A percentile compares a stretch with the other conserved stretches of the same genome.
phyloP scores from a whole-genome alignment of 345 rosid genomes.

The Citrus reticulata region DNA sequence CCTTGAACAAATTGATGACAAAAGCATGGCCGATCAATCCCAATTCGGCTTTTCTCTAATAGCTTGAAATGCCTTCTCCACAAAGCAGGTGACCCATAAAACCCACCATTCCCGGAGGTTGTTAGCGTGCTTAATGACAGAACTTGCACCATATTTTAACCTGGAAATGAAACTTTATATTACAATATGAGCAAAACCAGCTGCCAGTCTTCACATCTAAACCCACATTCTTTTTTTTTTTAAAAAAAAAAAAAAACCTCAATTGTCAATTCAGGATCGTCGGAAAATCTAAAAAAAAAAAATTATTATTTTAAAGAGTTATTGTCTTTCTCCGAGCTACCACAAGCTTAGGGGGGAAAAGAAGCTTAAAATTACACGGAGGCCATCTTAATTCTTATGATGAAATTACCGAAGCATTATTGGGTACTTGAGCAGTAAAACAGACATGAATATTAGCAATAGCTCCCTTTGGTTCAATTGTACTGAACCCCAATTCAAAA shows the following conservation, averaged over 20 bases:
- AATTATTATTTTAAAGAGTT: background rate
- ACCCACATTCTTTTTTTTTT: background rate
- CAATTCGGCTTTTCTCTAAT: constrained; percentile 23
- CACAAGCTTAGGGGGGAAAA: background rate
- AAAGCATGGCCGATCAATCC: constrained; percentile 29
- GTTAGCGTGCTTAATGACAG: constrained; percentile 48
- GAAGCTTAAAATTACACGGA: background rate
- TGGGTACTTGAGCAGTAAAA: background rate
- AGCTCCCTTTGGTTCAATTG: background rate
- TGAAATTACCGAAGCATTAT: background rate
- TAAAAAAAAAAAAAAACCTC: background rate
- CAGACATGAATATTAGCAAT: background rate
- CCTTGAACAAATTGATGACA: constrained; percentile 32
- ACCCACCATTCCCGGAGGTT: constrained; percentile 37
- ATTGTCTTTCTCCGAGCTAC: background rate
- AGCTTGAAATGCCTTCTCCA: constrained; percentile 38
- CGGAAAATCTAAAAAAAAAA: background rate
- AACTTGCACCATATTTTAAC: constrained; percentile 43
- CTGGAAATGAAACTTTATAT: constrained; percentile 18
- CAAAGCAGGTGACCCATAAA: constrained; percentile 28
- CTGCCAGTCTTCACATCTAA: constrained; percentile 15
- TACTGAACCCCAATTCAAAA: background rate
- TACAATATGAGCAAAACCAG: background rate
- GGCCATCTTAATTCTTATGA: background rate
- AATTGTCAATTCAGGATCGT: background rate